A percentile compares a stretch with the other conserved stretches of the same genome.
phyloP scores from a whole-genome alignment of 768 basidiomycete genomes.

The Boletus rufocinnamomeus region DNA sequence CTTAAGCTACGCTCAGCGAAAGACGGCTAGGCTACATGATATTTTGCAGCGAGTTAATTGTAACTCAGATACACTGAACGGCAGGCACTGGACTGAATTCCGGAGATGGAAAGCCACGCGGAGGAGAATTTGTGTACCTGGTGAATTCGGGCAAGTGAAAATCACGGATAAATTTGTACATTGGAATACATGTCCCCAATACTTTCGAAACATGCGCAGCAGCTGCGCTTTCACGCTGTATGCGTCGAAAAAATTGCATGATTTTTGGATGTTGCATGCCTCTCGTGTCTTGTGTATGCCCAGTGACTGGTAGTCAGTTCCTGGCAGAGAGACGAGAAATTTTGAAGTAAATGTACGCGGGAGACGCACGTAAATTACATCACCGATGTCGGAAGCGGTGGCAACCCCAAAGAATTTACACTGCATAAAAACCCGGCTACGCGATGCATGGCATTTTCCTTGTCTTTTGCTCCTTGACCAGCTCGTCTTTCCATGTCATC shows the following conservation, averaged over 20 bases:
- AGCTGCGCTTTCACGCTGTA: not conserved
- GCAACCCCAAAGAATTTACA: constrained; percentile 40
- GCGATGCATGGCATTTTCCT: not conserved
- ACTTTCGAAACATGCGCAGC: constrained; percentile 10
- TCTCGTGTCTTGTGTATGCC: not conserved
- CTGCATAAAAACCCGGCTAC: constrained; percentile 25
- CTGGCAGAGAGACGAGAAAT: not conserved
- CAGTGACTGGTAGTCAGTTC: not conserved
- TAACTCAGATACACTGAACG: not conserved
- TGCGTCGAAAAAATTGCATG: not conserved
- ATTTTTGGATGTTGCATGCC: not conserved
- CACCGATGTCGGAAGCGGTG: constrained; percentile 13
- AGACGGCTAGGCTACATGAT: not conserved
- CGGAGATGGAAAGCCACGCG: not conserved
- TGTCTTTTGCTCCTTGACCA: constrained; percentile 30
- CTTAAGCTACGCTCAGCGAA: too few relatives aligned
- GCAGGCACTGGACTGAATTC: not conserved
- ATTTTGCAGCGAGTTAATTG: not conserved
- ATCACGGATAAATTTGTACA: not conserved
- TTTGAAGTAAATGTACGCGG: not conserved
- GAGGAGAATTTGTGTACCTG: not conserved
- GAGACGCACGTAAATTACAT: not conserved
- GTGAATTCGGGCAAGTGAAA: not conserved
- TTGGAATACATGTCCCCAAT: constrained; percentile 18
- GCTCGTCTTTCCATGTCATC: constrained; percentile 25